phyloP scores from a whole-genome alignment of 2,329 filamentous ascomycete species.

The Metarhizium anisopliae region DNA sequence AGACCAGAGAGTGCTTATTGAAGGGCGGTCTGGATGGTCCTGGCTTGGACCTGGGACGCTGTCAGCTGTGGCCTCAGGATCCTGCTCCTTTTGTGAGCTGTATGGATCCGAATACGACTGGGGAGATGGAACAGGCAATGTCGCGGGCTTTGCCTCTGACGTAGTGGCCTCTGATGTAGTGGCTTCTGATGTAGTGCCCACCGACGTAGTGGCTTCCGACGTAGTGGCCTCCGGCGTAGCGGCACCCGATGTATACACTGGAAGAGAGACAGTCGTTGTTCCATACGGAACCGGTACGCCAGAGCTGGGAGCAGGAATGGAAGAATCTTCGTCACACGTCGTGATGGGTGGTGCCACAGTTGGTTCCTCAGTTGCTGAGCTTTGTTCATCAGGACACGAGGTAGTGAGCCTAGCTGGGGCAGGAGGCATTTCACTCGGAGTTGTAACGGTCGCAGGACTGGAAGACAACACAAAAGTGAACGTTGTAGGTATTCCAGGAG shows the following conservation, averaged over 20 bases:
- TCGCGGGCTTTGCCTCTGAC: background rate
- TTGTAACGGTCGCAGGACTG: background rate
- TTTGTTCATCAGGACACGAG: constrained; percentile 1
- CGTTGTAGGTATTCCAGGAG: background rate
- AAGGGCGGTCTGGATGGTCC: constrained; percentile 7
- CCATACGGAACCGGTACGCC: background rate
- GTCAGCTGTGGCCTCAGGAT: constrained; percentile 5
- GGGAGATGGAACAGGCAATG: background rate
- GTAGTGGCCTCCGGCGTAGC: no score
- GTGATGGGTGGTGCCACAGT: background rate
- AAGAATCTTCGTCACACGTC: constrained; percentile 1
- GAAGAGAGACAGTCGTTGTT: background rate
- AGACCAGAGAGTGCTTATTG: constrained; percentile 16
- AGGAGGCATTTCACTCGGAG: background rate
- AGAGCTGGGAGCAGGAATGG: background rate
- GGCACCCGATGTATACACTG: constrained; percentile 2
- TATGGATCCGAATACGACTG: constrained; percentile 3
- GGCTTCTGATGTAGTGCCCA: no score
- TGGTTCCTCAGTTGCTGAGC: background rate
- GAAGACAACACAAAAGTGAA: constrained; percentile 1
- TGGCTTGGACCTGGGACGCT: constrained; percentile 6
- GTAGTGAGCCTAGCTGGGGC: background rate
- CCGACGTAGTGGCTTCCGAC: no score
- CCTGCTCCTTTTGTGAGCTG: constrained; percentile 1
- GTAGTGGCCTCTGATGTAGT: background rate